A percentile compares a stretch with the other conserved stretches of the same genome.
Conservation (phyloP, 2,329 filamentous ascomycete species). For the Beauveria varroae region DNA sequence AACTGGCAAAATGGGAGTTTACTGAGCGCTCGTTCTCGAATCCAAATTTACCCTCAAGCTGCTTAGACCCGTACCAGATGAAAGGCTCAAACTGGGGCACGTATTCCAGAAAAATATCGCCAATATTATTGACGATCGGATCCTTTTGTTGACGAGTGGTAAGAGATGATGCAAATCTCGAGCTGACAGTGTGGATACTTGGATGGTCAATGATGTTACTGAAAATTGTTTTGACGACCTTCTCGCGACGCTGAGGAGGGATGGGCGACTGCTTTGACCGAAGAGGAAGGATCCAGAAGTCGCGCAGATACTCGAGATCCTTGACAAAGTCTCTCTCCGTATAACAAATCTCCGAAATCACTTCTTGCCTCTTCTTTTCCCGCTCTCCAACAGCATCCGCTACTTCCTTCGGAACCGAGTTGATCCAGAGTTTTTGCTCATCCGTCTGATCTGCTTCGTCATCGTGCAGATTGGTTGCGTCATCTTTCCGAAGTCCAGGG, state of each 20-base stretch:
- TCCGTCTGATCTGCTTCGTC: conserved; percentile 79
- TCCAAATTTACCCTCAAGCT: conserved; percentile 94
- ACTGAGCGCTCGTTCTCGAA: conserved; percentile 91
- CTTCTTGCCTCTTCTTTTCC: conserved; percentile 96
- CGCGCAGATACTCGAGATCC: conserved; percentile 91
- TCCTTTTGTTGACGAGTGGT: conserved; percentile 86
- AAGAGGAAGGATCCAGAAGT: conserved; percentile 96
- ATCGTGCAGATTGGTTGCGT: conserved; percentile 55
- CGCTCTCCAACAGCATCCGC: conserved; percentile 82
- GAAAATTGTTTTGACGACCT: conserved; percentile 90
- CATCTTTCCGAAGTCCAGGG: conserved; percentile 68
- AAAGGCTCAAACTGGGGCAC: conserved; percentile 92
- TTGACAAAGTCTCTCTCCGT: conserved; percentile 98
- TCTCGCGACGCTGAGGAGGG: conserved; percentile 77
- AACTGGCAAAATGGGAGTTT: conserved; percentile 78
- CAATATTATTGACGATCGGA: conserved; percentile 80
- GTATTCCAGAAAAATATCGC: conserved; percentile 89
- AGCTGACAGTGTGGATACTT: conserved; percentile 82
- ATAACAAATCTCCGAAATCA: conserved; percentile 98
- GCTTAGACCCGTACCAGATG: conserved; percentile 91
- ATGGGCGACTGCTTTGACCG: conserved; percentile 79
- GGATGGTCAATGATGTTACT: conserved; percentile 83
- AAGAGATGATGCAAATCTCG: conserved; percentile 76
- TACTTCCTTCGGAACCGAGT: conserved; percentile 91
- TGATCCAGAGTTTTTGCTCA: conserved; percentile 98